phyloP scores from a whole-genome alignment of 2,329 filamentous ascomycete genomes.

The Penicillium griseofulvum region DNA sequence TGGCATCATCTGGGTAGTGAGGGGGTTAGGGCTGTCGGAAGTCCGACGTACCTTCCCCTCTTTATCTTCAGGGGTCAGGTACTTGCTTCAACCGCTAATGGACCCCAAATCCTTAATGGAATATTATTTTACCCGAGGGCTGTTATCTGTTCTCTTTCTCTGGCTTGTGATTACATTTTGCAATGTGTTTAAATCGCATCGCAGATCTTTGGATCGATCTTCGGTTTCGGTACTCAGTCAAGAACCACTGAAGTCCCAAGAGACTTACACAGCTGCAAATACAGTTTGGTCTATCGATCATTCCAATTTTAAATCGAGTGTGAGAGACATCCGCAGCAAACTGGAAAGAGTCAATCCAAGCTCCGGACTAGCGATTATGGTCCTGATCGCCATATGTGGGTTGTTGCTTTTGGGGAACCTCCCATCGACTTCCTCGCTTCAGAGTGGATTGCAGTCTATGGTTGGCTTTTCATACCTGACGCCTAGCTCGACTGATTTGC shows the following conservation, averaged over 20 bases:
- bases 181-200: background rate
- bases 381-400: background rate
- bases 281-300: background rate
- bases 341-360: background rate
- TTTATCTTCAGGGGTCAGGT: background rate
- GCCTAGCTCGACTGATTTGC: conserved; percentile 23
- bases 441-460: background rate
- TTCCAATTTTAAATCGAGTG: no score
- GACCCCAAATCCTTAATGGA: background rate
- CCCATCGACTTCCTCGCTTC: background rate
- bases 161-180: background rate
- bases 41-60: background rate
- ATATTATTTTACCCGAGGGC: background rate
- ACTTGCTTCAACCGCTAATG: background rate
- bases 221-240: background rate
- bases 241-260: background rate
- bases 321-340: background rate
- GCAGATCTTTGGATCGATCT: background rate
- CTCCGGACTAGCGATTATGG: background rate
- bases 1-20: no score
- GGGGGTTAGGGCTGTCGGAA: background rate
- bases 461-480: background rate
- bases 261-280: background rate
- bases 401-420: background rate
- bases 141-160: background rate